These are phyloP conservation scores for Luffa aegyptiaca DNA, from an alignment of 306 rosid species.

Conservation along the genomic window DNA sequence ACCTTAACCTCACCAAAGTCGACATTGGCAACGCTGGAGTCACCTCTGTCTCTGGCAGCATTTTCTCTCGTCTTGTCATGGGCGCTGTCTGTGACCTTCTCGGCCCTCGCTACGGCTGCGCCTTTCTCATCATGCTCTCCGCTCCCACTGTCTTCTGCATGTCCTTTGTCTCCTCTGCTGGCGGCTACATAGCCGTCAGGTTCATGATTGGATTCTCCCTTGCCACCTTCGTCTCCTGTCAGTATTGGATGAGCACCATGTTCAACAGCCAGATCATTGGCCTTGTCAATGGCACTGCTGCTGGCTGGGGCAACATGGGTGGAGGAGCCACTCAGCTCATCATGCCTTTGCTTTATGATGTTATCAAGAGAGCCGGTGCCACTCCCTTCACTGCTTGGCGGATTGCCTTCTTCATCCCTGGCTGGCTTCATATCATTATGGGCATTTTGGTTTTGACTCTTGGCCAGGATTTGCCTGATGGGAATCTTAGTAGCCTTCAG, in stretches of 20 bases:
- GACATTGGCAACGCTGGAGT: constrained; percentile 92
- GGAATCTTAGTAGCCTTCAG: constrained; percentile 63
- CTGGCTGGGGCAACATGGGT: constrained; percentile 98
- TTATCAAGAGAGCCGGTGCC: constrained; percentile 36
- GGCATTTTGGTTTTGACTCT: constrained; percentile 63
- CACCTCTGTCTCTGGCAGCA: constrained; percentile 73
- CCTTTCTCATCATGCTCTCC: constrained; percentile 4
- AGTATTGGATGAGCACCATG: constrained; percentile 97
- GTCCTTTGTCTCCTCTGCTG: constrained; percentile 57
- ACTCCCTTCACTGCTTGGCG: constrained; percentile 80
- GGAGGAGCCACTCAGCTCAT: constrained; percentile 90
- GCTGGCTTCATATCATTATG: constrained; percentile 51
- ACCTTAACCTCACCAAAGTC: constrained; percentile 32
- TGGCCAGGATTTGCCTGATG: constrained; percentile 87
- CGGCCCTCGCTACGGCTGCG: constrained; percentile 82
- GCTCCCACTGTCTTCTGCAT: constrained; percentile 27
- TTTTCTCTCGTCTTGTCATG: constrained; percentile 74
- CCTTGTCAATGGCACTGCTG: constrained; percentile 74
- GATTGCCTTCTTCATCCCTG: constrained; percentile 78
- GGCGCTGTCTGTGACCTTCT: constrained; percentile 74
- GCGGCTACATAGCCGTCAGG: constrained; percentile 51
- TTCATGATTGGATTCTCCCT: constrained; percentile 85
- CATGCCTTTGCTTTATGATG: constrained; percentile 66
- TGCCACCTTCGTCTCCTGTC: constrained; percentile 90
- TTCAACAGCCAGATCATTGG: constrained; percentile 76